Percentiles rank a stretch among this genome's conserved stretches.
Conservation (phyloP, 768 basidiomycete genomes). For the Lentinus brumalis region DNA sequence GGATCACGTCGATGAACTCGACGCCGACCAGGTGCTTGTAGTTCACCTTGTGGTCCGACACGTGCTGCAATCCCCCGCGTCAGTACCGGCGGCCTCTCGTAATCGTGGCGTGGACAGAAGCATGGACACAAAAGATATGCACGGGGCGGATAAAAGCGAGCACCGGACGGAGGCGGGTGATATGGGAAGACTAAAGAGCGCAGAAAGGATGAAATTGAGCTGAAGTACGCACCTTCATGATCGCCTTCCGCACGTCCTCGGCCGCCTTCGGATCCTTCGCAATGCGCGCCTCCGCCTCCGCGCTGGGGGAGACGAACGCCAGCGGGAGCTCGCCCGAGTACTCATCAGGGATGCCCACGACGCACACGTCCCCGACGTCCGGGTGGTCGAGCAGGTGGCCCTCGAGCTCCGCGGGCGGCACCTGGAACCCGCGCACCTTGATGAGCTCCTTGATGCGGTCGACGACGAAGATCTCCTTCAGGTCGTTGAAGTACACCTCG, state of each 20-base stretch:
- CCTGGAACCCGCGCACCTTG: constrained; percentile 57
- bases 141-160: no score
- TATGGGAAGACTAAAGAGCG: no score
- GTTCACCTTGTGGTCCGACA: constrained; percentile 34
- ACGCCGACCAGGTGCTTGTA: constrained; percentile 42
- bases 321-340: constrained; percentile 76
- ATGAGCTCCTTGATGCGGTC: constrained; percentile 81
- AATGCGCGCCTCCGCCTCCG: constrained; percentile 39
- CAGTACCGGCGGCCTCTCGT: neutral
- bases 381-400: constrained; percentile 39
- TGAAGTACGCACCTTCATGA: constrained; percentile 69
- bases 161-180: neutral
- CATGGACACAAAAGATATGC: no score
- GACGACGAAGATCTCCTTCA: constrained; percentile 66
- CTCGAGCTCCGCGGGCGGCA: constrained; percentile 40
- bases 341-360: constrained; percentile 67
- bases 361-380: constrained; percentile 45
- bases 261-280: constrained; percentile 36
- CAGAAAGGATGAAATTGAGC: neutral
- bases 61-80: constrained; percentile 23
- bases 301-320: constrained; percentile 63
- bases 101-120: neutral
- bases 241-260: constrained; percentile 42
- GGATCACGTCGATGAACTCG: constrained; percentile 41
- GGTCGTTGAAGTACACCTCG: constrained; percentile 64